A percentile compares a stretch with the other conserved stretches of the same genome.
Conservation (phyloP, 257 asterid genomes). For the Penstemon davidsonii region DNA sequence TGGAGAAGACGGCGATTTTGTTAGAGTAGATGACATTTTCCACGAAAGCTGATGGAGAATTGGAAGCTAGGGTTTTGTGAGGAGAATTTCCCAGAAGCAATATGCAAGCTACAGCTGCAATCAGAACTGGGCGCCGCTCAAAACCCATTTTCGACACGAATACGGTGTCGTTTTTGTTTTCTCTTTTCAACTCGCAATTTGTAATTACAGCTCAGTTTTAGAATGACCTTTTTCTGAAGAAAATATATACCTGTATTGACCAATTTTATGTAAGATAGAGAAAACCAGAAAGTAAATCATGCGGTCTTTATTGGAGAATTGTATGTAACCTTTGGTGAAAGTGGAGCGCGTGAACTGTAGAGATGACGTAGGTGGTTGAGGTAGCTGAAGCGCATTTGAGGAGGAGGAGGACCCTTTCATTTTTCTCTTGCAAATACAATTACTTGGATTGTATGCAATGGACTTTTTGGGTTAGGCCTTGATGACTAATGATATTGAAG, state of each 20-base stretch:
- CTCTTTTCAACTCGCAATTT: constrained; percentile 32
- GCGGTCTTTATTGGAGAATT: neutral
- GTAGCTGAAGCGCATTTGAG: constrained; percentile 27
- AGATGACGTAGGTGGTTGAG: constrained; percentile 28
- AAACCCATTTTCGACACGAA: constrained; percentile 31
- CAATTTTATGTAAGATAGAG: neutral
- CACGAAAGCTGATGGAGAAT: constrained; percentile 85
- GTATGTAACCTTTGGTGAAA: constrained; percentile 26
- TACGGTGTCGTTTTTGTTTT: constrained; percentile 24
- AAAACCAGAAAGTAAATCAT: neutral
- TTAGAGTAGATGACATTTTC: constrained; percentile 83
- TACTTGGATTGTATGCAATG: neutral
- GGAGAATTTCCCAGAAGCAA: constrained; percentile 46
- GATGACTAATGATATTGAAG: neutral
- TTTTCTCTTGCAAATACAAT: constrained; percentile 11
- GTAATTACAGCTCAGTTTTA: constrained; percentile 29
- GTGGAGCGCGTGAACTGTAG: constrained; percentile 26
- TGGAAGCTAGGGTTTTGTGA: constrained; percentile 58
- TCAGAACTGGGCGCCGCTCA: constrained; percentile 40
- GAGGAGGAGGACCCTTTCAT: constrained; percentile 28
- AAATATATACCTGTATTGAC: constrained; percentile 27
- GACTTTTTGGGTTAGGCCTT: too few species aligned
- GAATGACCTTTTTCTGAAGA: constrained; percentile 26
- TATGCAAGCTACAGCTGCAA: constrained; percentile 50
- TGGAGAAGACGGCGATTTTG: constrained; percentile 86